Percentiles rank a stretch among this genome's conserved stretches.
Conservation (phyloP, 208 protist species). For the Acanthamoeba royreba region DNA sequence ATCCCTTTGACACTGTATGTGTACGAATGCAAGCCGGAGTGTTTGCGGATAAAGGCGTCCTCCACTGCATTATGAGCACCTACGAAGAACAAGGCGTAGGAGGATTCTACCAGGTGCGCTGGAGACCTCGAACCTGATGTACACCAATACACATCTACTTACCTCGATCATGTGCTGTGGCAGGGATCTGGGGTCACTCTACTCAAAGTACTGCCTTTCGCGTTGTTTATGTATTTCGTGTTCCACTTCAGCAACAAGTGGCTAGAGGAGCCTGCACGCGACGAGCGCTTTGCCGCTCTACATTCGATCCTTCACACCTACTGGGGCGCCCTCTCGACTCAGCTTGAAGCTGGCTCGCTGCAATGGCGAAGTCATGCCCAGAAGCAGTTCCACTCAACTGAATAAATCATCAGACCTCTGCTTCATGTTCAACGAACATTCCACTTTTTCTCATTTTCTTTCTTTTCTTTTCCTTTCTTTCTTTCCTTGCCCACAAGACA, state of each 20-base stretch:
- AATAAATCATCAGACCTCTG: neutral
- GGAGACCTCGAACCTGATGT: no score
- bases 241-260: constrained; percentile 13
- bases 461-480: neutral
- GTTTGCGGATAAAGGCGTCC: neutral
- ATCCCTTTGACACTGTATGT: neutral
- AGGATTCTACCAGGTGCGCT: neutral
- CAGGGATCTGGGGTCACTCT: neutral
- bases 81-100: neutral
- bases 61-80: neutral
- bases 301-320: neutral
- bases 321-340: neutral
- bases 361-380: neutral
- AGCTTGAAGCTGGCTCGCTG: neutral
- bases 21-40: neutral
- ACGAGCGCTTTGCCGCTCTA: neutral
- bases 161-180: neutral
- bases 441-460: neutral
- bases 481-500: neutral
- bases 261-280: neutral
- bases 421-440: neutral
- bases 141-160: neutral
- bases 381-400: neutral
- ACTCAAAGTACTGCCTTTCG: neutral
- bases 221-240: neutral